These are phyloP conservation scores for Zygoascus flipseniorum DNA, from an alignment of 805 yeast genomes.

Conservation along the genomic window DNA sequence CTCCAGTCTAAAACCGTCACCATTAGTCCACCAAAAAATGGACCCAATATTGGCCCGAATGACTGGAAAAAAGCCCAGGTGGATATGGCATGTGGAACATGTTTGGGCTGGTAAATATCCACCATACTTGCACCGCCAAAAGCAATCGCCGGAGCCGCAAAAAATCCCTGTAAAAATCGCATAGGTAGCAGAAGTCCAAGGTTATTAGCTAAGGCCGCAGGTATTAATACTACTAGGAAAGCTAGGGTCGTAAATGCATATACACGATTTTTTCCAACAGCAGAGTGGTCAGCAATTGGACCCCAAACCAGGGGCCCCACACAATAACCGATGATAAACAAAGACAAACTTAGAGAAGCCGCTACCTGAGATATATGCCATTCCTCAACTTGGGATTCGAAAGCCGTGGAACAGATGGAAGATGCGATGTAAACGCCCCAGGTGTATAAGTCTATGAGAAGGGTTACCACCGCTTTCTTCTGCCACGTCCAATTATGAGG, in stretches of 20 bases:
- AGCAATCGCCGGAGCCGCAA: background rate
- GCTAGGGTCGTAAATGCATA: background rate
- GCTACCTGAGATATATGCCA: slow-evolving; percentile 40
- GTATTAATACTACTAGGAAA: background rate
- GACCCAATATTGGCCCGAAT: slow-evolving; percentile 22
- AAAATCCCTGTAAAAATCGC: background rate
- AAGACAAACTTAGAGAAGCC: slow-evolving; percentile 44
- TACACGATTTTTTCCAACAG: slow-evolving; percentile 38
- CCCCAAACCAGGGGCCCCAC: slow-evolving; percentile 48
- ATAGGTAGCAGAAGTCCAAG: background rate
- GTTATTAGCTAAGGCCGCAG: background rate
- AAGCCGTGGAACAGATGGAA: slow-evolving; percentile 50
- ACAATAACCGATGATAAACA: slow-evolving; percentile 58
- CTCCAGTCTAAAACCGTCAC: background rate
- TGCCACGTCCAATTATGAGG: slow-evolving; percentile 50
- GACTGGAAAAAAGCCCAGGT: background rate
- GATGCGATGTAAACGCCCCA: slow-evolving; percentile 50
- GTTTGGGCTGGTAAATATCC: background rate
- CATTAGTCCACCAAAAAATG: background rate
- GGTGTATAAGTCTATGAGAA: slow-evolving; percentile 38
- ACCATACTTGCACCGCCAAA: background rate
- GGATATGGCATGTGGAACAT: background rate
- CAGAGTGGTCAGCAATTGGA: slow-evolving; percentile 18
- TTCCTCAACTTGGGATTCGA: slow-evolving; percentile 29
- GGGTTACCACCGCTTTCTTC: slow-evolving; percentile 33